Conservation (phyloP, 495 filamentous ascomycete species). For the Trichoderma asperelloides region DNA sequence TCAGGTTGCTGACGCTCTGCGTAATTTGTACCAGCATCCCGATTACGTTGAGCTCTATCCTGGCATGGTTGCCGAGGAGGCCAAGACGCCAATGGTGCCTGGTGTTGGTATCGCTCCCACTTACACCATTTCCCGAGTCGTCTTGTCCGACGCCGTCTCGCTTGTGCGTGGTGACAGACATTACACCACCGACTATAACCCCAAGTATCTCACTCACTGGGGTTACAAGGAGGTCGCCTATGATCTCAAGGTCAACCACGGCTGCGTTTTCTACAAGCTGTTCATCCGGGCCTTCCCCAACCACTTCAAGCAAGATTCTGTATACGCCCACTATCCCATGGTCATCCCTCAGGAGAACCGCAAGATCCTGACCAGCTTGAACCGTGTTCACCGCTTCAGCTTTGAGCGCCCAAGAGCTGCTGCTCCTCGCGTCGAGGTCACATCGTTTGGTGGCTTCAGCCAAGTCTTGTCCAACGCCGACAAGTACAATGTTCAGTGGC, state of each 20-base stretch:
- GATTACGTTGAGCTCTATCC: constrained; percentile 69
- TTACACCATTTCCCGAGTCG: constrained; percentile 73
- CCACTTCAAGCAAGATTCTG: constrained; percentile 67
- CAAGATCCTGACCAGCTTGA: constrained; percentile 65
- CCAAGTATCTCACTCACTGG: constrained; percentile 76
- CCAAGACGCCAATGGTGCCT: constrained; percentile 62
- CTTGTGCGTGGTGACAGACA: constrained; percentile 83
- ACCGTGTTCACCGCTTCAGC: constrained; percentile 60
- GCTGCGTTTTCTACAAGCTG: constrained; percentile 80
- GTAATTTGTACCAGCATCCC: constrained; percentile 67
- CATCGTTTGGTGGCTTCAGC: constrained; percentile 53
- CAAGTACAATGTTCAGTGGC: constrained; percentile 60
- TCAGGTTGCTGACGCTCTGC: constrained; percentile 60
- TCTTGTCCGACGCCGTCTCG: constrained; percentile 77
- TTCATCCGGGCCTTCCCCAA: constrained; percentile 71
- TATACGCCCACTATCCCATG: constrained; percentile 87
- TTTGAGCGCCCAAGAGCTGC: constrained; percentile 53
- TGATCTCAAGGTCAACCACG: constrained; percentile 58
- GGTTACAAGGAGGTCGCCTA: constrained; percentile 43
- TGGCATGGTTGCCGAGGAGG: constrained; percentile 72
- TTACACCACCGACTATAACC: constrained; percentile 67
- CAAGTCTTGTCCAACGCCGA: constrained; percentile 50
- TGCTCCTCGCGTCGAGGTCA: constrained; percentile 43
- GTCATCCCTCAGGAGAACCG: constrained; percentile 60
- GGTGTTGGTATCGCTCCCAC: constrained; percentile 75